Evolutionary conservation across 768 basidiomycete genomes (phyloP).

Genomic region (Naganishia onofrii): DNA sequence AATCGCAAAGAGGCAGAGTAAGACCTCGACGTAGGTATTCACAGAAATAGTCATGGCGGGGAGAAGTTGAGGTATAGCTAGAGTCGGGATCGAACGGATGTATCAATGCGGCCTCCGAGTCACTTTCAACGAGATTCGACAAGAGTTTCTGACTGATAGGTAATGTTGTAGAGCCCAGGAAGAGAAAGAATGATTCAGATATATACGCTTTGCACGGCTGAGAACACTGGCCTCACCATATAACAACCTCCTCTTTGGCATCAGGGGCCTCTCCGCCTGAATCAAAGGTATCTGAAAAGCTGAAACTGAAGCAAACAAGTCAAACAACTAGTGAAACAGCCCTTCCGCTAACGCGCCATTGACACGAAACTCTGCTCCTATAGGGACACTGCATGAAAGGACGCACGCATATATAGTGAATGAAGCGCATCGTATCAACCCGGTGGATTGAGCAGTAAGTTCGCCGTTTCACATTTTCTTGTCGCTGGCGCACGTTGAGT

Average conservation of each 20-base stretch:
- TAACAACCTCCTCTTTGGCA: neutral
- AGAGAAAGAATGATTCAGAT: neutral
- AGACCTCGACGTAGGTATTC: neutral
- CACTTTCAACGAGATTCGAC: neutral
- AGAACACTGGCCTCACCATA: neutral
- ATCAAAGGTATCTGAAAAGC: neutral
- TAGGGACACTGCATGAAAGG: neutral
- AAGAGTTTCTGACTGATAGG: neutral
- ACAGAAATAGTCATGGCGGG: neutral
- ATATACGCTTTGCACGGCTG: neutral
- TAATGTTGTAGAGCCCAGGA: neutral
- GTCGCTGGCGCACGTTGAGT: no score
- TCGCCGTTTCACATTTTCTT: no score
- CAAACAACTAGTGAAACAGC: neutral
- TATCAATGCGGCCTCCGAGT: neutral
- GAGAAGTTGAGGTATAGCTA: no score
- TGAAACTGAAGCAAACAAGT: neutral
- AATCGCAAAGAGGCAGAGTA: constrained; percentile 4
- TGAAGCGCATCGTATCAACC: neutral
- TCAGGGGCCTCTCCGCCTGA: neutral
- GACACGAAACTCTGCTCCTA: neutral
- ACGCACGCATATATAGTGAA: neutral
- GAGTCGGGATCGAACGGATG: no score
- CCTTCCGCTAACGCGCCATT: neutral
- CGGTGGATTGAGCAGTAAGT: no score